phyloP scores from a whole-genome alignment of 148 eudicot genomes.

The Persicaria tinctoria region DNA sequence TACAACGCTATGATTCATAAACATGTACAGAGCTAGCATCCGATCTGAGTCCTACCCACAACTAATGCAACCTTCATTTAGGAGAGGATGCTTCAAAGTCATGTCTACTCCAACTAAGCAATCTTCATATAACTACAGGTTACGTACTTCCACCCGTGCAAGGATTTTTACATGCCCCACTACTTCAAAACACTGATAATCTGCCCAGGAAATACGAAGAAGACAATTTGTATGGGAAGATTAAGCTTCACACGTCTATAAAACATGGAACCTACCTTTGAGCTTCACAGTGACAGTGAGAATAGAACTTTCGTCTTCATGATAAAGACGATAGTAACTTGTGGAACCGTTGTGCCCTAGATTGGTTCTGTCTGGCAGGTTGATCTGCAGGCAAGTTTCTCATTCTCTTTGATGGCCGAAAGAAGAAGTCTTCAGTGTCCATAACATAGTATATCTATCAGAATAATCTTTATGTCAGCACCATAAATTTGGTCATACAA shows the following conservation, averaged over 20 bases:
- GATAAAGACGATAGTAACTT: slow-evolving; percentile 29
- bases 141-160: too few relatives aligned
- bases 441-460: slow-evolving; percentile 77
- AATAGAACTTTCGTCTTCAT: neutral
- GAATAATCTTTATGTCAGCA: neutral
- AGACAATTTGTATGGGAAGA: neutral
- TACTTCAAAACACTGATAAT: neutral
- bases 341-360: slow-evolving; percentile 44
- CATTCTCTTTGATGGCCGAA: slow-evolving; percentile 37
- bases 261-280: neutral
- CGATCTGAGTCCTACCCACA: neutral
- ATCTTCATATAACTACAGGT: too few relatives aligned
- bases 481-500: too few relatives aligned
- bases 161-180: neutral
- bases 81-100: neutral
- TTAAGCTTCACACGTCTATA: neutral
- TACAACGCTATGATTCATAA: neutral
- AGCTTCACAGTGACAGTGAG: neutral
- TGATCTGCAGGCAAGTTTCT: slow-evolving; percentile 19
- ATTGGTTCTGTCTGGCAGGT: slow-evolving; percentile 20
- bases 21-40: slow-evolving; percentile 3
- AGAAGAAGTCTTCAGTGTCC: slow-evolving; percentile 75
- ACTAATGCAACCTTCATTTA: slow-evolving; percentile 2
- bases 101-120: too few relatives aligned
- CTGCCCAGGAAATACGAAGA: neutral